Percentiles rank a stretch among this genome's conserved stretches.
Conservation (phyloP, 2,329 filamentous ascomycete species). For the Colletotrichum sp. region DNA sequence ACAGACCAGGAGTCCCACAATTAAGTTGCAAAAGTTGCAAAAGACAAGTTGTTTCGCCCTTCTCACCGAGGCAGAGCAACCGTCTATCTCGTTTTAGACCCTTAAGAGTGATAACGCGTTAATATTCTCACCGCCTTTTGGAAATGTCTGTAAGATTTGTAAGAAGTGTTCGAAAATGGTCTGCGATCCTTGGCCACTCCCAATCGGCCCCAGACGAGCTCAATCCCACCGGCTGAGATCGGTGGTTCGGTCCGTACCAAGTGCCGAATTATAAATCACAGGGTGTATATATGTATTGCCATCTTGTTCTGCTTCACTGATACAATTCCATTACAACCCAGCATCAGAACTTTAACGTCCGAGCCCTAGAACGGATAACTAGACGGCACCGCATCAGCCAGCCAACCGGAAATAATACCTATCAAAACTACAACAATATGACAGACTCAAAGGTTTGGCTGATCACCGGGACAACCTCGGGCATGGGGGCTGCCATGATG, state of each 20-base stretch:
- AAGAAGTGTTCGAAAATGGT: not conserved
- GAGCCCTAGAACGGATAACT: not conserved
- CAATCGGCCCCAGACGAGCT: not conserved
- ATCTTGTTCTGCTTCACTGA: not conserved
- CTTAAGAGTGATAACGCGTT: not conserved
- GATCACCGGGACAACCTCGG: conserved; percentile 35
- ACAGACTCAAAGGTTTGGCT: conserved; percentile 36
- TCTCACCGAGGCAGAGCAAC: not conserved
- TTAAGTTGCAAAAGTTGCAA: not conserved
- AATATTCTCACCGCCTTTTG: not conserved
- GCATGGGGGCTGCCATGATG: conserved; percentile 31
- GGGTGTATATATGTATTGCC: not conserved
- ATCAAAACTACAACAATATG: not conserved
- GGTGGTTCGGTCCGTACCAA: not conserved
- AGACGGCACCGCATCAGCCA: not conserved
- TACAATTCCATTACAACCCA: not conserved
- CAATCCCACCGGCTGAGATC: not conserved
- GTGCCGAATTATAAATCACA: not conserved
- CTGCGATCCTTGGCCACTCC: not conserved
- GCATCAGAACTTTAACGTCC: not conserved
- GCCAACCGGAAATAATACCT: not conserved
- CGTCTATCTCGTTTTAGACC: not conserved
- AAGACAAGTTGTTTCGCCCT: not conserved
- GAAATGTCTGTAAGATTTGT: not conserved
- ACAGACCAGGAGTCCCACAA: not conserved